Evolutionary conservation across 202 grass and related monocot genomes (phyloP).

Genomic region (Dendrocalamus latiflorus): DNA sequence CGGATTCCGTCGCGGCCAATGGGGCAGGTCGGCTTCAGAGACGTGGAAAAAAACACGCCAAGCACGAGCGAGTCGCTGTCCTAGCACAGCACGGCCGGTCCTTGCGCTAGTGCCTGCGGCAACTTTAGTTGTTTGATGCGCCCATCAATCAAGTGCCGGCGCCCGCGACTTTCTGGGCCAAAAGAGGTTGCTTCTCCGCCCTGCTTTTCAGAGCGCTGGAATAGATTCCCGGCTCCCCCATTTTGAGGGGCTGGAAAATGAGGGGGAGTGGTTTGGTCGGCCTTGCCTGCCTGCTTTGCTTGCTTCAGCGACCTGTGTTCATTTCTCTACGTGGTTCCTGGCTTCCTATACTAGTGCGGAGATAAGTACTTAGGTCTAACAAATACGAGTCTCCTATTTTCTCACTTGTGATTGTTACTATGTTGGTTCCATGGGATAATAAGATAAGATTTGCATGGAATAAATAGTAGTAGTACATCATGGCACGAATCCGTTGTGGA

Average conservation of each 20-base stretch:
- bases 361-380: background rate
- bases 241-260: background rate
- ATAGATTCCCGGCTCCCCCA: constrained; percentile 32
- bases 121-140: constrained; percentile 11
- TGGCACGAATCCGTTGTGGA: no score
- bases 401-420: no score
- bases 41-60: background rate
- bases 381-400: no score
- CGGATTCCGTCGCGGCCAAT: background rate
- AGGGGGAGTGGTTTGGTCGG: background rate
- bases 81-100: background rate
- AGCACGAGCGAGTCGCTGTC: constrained; percentile 18
- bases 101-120: background rate
- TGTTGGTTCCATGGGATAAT: no score
- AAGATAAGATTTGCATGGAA: background rate
- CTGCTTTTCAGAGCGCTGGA: constrained; percentile 16
- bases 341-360: background rate
- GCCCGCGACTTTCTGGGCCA: constrained; percentile 30
- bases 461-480: background rate
- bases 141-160: constrained; percentile 27
- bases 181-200: constrained; percentile 30
- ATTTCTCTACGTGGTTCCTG: background rate
- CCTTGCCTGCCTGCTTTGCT: background rate
- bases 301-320: background rate
- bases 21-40: background rate